These are phyloP conservation scores for Hyphopichia pseudoburtonii DNA, from an alignment of 1,139 yeast species.

Conservation along the genomic window DNA sequence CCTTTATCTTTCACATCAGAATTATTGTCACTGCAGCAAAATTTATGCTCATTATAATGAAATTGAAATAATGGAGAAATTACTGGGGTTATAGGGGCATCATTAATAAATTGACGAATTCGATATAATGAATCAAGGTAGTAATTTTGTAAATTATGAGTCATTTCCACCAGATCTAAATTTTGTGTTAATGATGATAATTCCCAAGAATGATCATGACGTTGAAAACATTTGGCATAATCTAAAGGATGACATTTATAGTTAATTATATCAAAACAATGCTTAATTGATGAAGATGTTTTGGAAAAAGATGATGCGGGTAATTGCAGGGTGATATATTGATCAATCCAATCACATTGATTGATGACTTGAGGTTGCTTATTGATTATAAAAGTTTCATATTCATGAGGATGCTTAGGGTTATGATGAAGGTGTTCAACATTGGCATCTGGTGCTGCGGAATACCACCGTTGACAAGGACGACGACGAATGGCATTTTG, in stretches of 20 bases:
- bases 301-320: too few species aligned
- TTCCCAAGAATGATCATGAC: conserved; percentile 1
- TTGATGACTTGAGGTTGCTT: not conserved
- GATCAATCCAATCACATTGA: not conserved
- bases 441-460: not conserved
- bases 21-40: too few species aligned
- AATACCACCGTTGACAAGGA: conserved; percentile 6
- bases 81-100: conserved; percentile 3
- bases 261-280: not conserved
- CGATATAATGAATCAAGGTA: not conserved
- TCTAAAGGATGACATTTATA: not conserved
- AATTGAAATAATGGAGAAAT: conserved; percentile 8
- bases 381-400: not conserved
- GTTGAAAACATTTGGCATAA: not conserved
- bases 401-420: not conserved
- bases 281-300: too few species aligned
- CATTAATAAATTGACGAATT: not conserved
- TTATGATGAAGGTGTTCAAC: not conserved
- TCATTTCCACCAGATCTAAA: not conserved
- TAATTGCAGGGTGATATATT: not conserved
- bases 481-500: conserved; percentile 19
- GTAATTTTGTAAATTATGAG: not conserved
- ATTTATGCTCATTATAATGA: conserved; percentile 7
- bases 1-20: too few species aligned
- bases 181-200: too few species aligned